Base-by-base conservation (phyloP, 2,329 filamentous ascomycete species). In the Penicillium sclerotigenum region DNA sequence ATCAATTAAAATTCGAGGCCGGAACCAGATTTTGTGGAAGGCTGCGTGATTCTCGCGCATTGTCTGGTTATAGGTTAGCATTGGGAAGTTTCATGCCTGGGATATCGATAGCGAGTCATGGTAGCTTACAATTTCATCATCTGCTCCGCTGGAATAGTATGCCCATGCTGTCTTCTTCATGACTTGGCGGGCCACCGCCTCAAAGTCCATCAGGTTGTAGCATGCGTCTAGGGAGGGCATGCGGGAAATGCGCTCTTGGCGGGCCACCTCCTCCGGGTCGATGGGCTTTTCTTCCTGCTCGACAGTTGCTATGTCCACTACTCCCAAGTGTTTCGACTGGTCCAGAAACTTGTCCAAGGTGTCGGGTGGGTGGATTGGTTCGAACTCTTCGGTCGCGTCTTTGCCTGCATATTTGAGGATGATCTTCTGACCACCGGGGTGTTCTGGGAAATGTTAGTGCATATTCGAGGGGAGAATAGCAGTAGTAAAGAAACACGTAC, bases 101-200 rank as follows among this genome's bases (percentile, higher is more conserved):
- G 67, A 20, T 13, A 29, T 18, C 26, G 14, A 20, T 22, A 16
- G 16, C 18, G 9, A 16, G 20, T 31, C 24, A 16, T 26, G n/a
- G 11, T 4, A 31, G 60, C 66, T n/a, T 71, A 90, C 88, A 75
- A 93, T 91, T 74, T 93, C 90, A 68, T 95, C 90, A 70, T 94
- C 90, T 0, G 93, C 91, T 54, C 90, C 93, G 69, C 89, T 94
- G 0, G 91, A 96, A 75, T 99, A 99, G 78, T 99, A 99, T 26
- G 89, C 94, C 94, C 94, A 99, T 0, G 93, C 93, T 1, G 87
- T 88, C 79, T 89, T 95, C 83, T 96, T 97, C 93, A 97, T 97
- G 54, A 95, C 85, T 37, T 85, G 81, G 66, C 88, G 86, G 5
- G 94, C 94, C 34, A 97, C 93, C 4, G 90, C 86, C 80, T 99